Evolutionary conservation across 2,329 filamentous ascomycete species (phyloP).

Genomic region (Aspergillus proliferans): DNA sequence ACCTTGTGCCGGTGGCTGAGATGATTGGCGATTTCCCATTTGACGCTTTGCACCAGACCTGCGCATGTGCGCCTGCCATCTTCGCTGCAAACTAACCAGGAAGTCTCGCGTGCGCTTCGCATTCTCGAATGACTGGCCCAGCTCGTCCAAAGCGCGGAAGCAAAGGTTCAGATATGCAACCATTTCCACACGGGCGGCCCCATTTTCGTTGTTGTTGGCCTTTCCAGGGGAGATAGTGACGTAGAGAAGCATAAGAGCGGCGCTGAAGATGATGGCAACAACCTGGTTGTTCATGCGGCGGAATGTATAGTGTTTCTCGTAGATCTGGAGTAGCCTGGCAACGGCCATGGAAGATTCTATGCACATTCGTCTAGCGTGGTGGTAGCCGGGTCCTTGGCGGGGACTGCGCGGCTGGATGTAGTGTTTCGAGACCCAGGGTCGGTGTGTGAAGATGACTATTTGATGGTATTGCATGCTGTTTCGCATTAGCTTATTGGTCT

Average conservation of each 20-base stretch:
- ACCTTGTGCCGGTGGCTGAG: slow-evolving; percentile 4
- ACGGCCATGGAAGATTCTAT: slow-evolving; percentile 37
- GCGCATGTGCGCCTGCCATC: slow-evolving; percentile 33
- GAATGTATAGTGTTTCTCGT: slow-evolving; percentile 39
- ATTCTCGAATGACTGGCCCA: slow-evolving; percentile 36
- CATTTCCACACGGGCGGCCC: slow-evolving; percentile 25
- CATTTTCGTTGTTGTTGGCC: slow-evolving; percentile 13
- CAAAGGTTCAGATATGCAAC: slow-evolving; percentile 35
- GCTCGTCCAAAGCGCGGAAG: slow-evolving; percentile 38
- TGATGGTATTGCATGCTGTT: slow-evolving; percentile 40
- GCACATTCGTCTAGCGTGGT: slow-evolving; percentile 40
- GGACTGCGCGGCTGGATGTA: slow-evolving; percentile 38
- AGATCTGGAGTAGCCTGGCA: slow-evolving; percentile 35
- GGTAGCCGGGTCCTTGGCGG: slow-evolving; percentile 38
- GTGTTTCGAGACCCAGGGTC: slow-evolving; percentile 40
- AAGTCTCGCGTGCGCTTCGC: slow-evolving; percentile 36
- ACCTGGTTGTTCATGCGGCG: slow-evolving; percentile 40
- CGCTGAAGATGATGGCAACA: slow-evolving; percentile 41
- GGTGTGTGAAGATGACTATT: slow-evolving; percentile 39
- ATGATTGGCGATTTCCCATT: slow-evolving; percentile 15
- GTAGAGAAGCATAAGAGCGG: slow-evolving; percentile 36
- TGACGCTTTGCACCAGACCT: slow-evolving; percentile 28
- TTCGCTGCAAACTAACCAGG: slow-evolving; percentile 32
- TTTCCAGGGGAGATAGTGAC: slow-evolving; percentile 31
- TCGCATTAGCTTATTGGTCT: slow-evolving; percentile 1